Conservation (phyloP, 73 alveolate species). For the Paramecium biaurelia region DNA sequence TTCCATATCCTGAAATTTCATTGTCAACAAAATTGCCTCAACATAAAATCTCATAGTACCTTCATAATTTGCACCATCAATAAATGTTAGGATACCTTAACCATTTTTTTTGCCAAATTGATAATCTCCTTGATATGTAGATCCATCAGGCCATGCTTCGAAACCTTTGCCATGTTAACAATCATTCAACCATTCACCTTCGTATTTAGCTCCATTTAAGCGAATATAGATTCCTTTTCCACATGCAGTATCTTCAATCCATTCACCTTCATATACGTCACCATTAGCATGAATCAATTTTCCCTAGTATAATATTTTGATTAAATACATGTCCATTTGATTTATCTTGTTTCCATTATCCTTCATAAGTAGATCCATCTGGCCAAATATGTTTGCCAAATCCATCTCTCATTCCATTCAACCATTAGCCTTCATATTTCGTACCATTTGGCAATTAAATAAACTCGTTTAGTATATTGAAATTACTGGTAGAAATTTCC, state of each 20-base stretch:
- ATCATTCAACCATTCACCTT: conserved; percentile 76
- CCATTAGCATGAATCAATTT: conserved; percentile 81
- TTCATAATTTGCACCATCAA: conserved; percentile 74
- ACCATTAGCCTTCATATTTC: conserved; percentile 69
- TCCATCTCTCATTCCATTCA: conserved; percentile 64
- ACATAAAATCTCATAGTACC: conserved; percentile 61
- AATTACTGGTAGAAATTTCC: not conserved
- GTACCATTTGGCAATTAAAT: conserved; percentile 59
- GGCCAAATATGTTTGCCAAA: conserved; percentile 71
- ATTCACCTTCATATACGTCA: conserved; percentile 76
- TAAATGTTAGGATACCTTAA: conserved; percentile 55
- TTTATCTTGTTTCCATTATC: conserved; percentile 45
- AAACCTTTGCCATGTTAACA: conserved; percentile 74
- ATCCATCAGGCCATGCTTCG: conserved; percentile 77
- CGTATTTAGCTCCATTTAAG: conserved; percentile 68
- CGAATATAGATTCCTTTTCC: conserved; percentile 60
- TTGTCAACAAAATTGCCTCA: conserved; percentile 62
- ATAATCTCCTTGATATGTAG: conserved; percentile 68
- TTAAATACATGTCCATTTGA: conserved; percentile 68
- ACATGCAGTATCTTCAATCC: conserved; percentile 66
- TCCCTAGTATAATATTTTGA: conserved; percentile 59
- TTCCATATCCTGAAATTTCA: conserved; percentile 73
- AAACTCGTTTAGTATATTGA: not conserved
- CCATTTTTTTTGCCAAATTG: conserved; percentile 51
- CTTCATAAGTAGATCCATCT: conserved; percentile 65